phyloP scores from a whole-genome alignment of 2,329 filamentous ascomycete genomes.

The Pseudocercospora musae region DNA sequence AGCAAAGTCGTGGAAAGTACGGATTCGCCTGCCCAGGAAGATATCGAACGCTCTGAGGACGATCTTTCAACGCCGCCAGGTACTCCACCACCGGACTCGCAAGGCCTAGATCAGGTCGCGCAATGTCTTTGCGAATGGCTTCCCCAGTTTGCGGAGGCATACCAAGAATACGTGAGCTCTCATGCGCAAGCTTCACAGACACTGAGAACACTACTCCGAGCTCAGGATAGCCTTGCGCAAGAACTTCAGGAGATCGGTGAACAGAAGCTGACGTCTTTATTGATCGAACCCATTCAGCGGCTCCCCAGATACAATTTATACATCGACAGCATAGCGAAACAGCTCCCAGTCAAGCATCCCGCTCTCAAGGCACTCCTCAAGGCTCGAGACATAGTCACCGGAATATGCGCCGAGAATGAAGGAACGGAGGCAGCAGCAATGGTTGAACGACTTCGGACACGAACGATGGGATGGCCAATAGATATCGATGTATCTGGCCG shows the following conservation, averaged over 20 bases:
- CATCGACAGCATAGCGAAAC: slow-evolving; percentile 90
- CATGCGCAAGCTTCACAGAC: slow-evolving; percentile 83
- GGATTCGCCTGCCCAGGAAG: slow-evolving; percentile 72
- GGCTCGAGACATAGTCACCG: slow-evolving; percentile 88
- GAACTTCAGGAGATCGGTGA: slow-evolving; percentile 81
- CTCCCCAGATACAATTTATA: slow-evolving; percentile 92
- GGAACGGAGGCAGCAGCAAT: slow-evolving; percentile 68
- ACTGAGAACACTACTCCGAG: slow-evolving; percentile 71
- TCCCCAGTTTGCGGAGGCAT: slow-evolving; percentile 84
- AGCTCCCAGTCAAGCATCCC: slow-evolving; percentile 79
- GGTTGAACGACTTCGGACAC: slow-evolving; percentile 59
- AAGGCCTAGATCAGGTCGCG: slow-evolving; percentile 71
- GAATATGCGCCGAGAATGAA: slow-evolving; percentile 91
- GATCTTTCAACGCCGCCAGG: slow-evolving; percentile 42
- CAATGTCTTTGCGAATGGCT: slow-evolving; percentile 87
- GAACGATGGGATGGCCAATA: slow-evolving; percentile 31
- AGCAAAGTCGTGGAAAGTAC: slow-evolving; percentile 75
- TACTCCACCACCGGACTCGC: slow-evolving; percentile 59
- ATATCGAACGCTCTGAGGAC: slow-evolving; percentile 61
- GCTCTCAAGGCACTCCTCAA: slow-evolving; percentile 79
- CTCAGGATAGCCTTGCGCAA: slow-evolving; percentile 75
- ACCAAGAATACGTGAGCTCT: slow-evolving; percentile 87
- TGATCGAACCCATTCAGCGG: slow-evolving; percentile 95
- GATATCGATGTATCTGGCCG: slow-evolving; percentile 65
- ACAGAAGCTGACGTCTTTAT: slow-evolving; percentile 80